Evolutionary conservation across 305 asterid species (phyloP).

Genomic region (Fraxinus sp.): DNA sequence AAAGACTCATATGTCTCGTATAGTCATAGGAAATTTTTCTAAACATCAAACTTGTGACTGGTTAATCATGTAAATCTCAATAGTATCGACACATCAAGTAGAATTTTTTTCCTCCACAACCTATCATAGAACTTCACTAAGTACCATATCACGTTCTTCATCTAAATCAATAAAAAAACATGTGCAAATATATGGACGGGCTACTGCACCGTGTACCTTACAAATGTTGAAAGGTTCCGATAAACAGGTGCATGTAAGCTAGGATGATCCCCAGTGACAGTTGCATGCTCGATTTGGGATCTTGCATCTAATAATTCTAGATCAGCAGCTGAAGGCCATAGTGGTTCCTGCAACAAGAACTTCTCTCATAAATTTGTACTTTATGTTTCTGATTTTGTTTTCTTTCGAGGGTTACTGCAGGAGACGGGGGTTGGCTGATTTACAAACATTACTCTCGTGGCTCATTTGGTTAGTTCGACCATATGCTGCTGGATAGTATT

Average conservation of each 20-base stretch:
- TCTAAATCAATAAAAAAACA: not conserved
- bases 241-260: conserved; percentile 52
- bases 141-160: not conserved
- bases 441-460: not conserved
- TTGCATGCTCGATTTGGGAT: conserved; percentile 40
- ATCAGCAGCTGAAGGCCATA: conserved; percentile 55
- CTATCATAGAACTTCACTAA: not conserved
- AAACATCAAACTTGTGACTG: not conserved
- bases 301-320: conserved; percentile 44
- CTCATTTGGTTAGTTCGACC: not conserved
- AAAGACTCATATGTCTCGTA: not conserved
- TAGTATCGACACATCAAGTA: not conserved
- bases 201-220: conserved; percentile 34
- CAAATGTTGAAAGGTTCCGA: conserved; percentile 53
- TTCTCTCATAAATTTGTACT: not conserved
- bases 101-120: not conserved
- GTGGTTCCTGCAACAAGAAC: conserved; percentile 42
- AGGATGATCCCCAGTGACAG: conserved; percentile 20
- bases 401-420: not conserved
- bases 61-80: not conserved
- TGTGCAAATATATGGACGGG: not conserved
- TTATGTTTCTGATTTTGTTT: not conserved
- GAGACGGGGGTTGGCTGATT: not conserved
- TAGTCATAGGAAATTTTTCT: not conserved
- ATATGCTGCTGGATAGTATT: not conserved